Evolutionary conservation across 2,329 filamentous ascomycete species (phyloP).

Genomic region (Penicillium sp.): DNA sequence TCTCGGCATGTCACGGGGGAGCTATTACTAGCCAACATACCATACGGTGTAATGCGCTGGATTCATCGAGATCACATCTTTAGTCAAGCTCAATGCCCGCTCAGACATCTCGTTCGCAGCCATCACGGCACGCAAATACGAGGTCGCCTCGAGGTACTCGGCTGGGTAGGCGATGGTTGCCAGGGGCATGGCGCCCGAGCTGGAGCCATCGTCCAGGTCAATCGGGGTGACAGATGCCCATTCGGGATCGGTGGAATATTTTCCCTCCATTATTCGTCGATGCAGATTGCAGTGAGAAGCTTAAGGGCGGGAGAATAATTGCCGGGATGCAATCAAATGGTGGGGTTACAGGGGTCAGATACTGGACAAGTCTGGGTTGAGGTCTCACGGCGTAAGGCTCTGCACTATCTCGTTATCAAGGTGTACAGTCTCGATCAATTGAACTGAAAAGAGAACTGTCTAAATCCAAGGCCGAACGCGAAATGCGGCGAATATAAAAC

Average conservation of each 20-base stretch:
- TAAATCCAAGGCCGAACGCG: neutral
- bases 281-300: neutral
- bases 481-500: slow-evolving; percentile 4
- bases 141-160: slow-evolving; percentile 83
- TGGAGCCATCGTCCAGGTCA: slow-evolving; percentile 67
- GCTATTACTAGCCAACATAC: slow-evolving; percentile 39
- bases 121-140: slow-evolving; percentile 91
- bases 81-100: slow-evolving; percentile 70
- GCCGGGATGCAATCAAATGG: slow-evolving; percentile 1
- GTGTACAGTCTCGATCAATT: neutral
- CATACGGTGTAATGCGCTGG: slow-evolving; percentile 97
- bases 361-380: neutral
- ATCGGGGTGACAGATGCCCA: slow-evolving; percentile 83
- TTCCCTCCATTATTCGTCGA: slow-evolving; percentile 22
- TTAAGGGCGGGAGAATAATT: neutral
- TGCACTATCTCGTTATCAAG: neutral
- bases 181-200: slow-evolving; percentile 51
- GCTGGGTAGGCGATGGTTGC: slow-evolving; percentile 87
- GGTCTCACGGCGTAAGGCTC: neutral
- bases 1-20: neutral
- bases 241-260: slow-evolving; percentile 58
- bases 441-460: neutral
- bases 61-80: slow-evolving; percentile 84
- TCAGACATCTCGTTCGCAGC: slow-evolving; percentile 72
- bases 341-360: slow-evolving; percentile 2